phyloP scores from a whole-genome alignment of 176 grass and related monocot genomes.

The Hordeum vulgare region MorexV3_pseudomolecules_assembly NC_058522.1:526214813-526215312 shows the following conservation, averaged over 20 bases:
- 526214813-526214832: background rate
- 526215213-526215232: slow-evolving; percentile 28
- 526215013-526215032: too few relatives aligned
- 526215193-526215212: slow-evolving; percentile 26
- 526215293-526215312: background rate
- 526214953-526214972: background rate
- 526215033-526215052: too few relatives aligned
- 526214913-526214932: background rate
- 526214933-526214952: background rate
- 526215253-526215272: slow-evolving; percentile 30
- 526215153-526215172: slow-evolving; percentile 14
- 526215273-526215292: slow-evolving; percentile 19
- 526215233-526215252: slow-evolving; percentile 25
- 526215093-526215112: slow-evolving; percentile 27
- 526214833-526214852: too few relatives aligned
- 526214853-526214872: background rate
- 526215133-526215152: background rate
- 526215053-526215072: too few relatives aligned
- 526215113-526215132: background rate
- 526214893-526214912: slow-evolving; percentile 6
- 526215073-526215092: slow-evolving; percentile 21
- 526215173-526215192: slow-evolving; percentile 27
- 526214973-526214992: slow-evolving; percentile 8
- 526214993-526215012: too few relatives aligned
- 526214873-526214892: background rate